Evolutionary conservation across 2,329 filamentous ascomycete species (phyloP).

Genomic region (Ophiocordyceps polyrhachis-furcata): DNA sequence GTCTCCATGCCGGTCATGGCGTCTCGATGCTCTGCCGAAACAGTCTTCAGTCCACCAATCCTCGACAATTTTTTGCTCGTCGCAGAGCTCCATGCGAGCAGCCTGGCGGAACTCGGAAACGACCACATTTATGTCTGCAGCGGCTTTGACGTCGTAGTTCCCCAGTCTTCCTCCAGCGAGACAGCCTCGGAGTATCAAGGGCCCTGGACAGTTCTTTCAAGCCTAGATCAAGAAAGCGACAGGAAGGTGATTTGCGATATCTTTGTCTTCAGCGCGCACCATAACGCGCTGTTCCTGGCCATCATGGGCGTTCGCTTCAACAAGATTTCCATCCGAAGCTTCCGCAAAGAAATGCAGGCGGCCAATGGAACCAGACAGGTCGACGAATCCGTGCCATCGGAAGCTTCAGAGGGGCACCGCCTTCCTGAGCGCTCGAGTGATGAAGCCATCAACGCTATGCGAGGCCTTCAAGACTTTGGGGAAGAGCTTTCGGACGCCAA

Average conservation of each 20-base stretch:
- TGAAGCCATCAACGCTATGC: neutral
- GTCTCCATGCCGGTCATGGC: neutral
- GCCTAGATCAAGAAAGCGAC: neutral
- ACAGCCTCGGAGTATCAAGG: neutral
- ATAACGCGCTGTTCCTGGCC: neutral
- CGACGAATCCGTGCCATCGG: neutral
- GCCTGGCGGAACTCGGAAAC: neutral
- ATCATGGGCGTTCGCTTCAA: neutral
- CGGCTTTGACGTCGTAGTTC: neutral
- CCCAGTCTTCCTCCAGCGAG: neutral
- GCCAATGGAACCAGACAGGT: neutral
- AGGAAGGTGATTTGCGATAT: neutral
- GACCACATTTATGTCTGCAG: neutral
- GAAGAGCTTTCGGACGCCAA: neutral
- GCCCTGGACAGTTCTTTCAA: conserved; percentile 1
- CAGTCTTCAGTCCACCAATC: neutral
- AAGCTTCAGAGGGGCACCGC: neutral
- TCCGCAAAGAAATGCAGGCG: neutral
- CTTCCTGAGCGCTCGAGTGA: neutral
- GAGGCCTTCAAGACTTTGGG: neutral
- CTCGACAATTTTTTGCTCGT: conserved; percentile 1
- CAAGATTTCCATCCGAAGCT: neutral
- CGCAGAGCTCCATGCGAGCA: conserved; percentile 1
- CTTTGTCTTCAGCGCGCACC: neutral
- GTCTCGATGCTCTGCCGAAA: neutral